Evolutionary conservation across 352 stramenopile genomes (phyloP).

Genomic region (Hyaloperonospora brassicae): DNA sequence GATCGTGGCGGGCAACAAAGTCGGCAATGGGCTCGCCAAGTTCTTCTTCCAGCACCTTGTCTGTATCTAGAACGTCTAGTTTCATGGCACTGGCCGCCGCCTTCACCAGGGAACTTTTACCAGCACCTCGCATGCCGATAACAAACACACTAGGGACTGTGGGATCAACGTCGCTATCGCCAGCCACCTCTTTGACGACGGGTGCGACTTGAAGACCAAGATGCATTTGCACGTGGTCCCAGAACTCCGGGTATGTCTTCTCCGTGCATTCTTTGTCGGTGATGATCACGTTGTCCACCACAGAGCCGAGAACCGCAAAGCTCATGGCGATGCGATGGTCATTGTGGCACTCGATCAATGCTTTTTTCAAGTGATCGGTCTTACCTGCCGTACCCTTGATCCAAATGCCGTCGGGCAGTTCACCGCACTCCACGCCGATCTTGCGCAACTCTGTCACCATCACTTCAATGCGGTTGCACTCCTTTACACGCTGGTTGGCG

Average conservation of each 20-base stretch:
- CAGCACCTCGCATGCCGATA: constrained; percentile 81
- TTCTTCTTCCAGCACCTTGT: constrained; percentile 59
- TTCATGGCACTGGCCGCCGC: constrained; percentile 38
- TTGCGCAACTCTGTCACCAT: constrained; percentile 96
- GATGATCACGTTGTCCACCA: constrained; percentile 89
- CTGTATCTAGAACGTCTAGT: constrained; percentile 66
- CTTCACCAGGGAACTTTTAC: constrained; percentile 76
- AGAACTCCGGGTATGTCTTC: constrained; percentile 98
- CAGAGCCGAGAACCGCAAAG: constrained; percentile 91
- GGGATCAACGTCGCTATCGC: constrained; percentile 6
- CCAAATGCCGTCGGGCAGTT: constrained; percentile 72
- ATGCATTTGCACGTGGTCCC: constrained; percentile 65
- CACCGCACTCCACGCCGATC: constrained; percentile 81
- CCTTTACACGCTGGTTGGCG: constrained; percentile 97
- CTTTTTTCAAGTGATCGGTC: constrained; percentile 41
- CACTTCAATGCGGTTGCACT: constrained; percentile 96
- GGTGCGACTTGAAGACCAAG: constrained; percentile 49
- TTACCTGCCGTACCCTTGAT: constrained; percentile 57
- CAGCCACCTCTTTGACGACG: constrained; percentile 26
- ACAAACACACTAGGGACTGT: constrained; percentile 56
- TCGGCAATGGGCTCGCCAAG: constrained; percentile 58
- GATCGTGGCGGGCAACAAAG: constrained; percentile 55
- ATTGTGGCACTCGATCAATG: constrained; percentile 88
- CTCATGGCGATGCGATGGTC: constrained; percentile 98
- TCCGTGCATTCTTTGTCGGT: constrained; percentile 95